Base-by-base conservation (phyloP, 1,284 basidiomycete species). In the Ceratobasidium sp. region DNA sequence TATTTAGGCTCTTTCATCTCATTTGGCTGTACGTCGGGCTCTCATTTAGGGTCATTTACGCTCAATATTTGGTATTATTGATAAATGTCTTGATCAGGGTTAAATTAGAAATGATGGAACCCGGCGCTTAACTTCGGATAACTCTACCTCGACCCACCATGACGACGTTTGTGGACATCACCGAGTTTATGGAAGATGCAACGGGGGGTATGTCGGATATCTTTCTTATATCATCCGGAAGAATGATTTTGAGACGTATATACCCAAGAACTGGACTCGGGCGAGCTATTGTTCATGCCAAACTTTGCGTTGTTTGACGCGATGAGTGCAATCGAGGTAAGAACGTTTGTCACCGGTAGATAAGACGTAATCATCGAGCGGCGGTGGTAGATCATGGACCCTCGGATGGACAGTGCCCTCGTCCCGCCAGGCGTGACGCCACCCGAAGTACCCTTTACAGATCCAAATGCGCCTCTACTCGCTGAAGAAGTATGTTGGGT, bases 281-380 rank as follows among this genome's bases (percentile, higher is more conserved):
- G 88, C 12, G 84, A 85, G 61, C 83, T 94, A 74, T 75, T 94
- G n/a, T 85, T 93, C 52, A 87, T 88, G 73, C 85, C 88, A 0
- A 86, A 86, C 39, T 91, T 94, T 76, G 86, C 87, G 16, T 82
- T 96, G 59, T 84, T 91, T 74, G 94, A 97, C 74, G 89, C 93
- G 14, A 96, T 97, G 94, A 92, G 92, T 75, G 92, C 93, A 18
- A 88, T 96, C 71, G 90, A 94, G 85, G 92, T 92, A 78, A 23
- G 67, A 45, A 26, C 32, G 16, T 26, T 21, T 30, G 34, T 26
- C 30, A 18, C 23, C 2, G 30, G 21, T 3, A 39, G n/a, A 3
- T n/a, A 14, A 6, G 48, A 64, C n/a, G 23, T 55, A 23, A 45
- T 14, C 21, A 16, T 30, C 6, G 30, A 1, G 30, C 6, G 48